These are phyloP conservation scores for Rosa persica DNA, from an alignment of 306 rosid genomes.

Conservation along the genomic window DNA sequence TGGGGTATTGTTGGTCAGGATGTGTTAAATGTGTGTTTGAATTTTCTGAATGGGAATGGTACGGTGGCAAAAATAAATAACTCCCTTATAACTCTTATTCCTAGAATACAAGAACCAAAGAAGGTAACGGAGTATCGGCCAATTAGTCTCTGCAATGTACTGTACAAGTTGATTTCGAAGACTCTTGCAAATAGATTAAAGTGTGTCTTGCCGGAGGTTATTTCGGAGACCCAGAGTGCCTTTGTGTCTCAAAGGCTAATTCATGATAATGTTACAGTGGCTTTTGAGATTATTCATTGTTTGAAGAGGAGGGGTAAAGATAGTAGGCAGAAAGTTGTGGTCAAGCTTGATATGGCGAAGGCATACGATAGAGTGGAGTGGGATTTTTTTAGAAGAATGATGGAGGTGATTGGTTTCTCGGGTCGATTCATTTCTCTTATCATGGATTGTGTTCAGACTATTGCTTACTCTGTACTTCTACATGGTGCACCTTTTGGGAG, in stretches of 20 bases:
- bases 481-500: neutral
- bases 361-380: neutral
- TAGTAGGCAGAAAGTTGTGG: neutral
- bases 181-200: no score
- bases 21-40: neutral
- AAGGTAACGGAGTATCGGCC: neutral
- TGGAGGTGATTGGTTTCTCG: neutral
- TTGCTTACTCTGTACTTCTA: neutral
- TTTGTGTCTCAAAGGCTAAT: neutral
- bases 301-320: neutral
- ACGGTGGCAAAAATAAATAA: neutral
- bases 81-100: neutral
- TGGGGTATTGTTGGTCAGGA: neutral
- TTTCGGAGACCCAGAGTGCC: neutral
- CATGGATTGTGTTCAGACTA: neutral
- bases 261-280: neutral
- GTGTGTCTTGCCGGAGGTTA: neutral
- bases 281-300: neutral
- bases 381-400: neutral
- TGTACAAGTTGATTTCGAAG: neutral
- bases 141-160: neutral
- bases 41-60: neutral
- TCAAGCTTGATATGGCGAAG: neutral
- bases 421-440: accelerated
- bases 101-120: neutral